phyloP scores from a whole-genome alignment of 345 rosid genomes.

The Toxicodendron radicans region DNA sequence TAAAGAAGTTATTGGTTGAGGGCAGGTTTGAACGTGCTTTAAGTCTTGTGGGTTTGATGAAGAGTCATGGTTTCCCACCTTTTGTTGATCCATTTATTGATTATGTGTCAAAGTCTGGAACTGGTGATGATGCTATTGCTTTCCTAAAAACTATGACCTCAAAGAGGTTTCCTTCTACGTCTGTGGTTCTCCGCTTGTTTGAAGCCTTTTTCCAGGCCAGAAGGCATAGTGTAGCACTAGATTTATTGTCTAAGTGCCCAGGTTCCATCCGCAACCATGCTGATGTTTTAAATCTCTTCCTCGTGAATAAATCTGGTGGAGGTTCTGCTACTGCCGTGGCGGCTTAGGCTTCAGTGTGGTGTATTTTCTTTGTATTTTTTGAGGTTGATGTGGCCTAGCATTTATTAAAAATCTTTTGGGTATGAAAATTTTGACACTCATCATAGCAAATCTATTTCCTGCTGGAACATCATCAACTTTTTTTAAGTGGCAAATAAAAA shows the following conservation, averaged over 20 bases:
- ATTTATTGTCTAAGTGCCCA: slow-evolving; percentile 70
- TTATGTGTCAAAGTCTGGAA: slow-evolving; percentile 68
- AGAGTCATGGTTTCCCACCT: slow-evolving; percentile 73
- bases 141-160: slow-evolving; percentile 68
- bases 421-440: slow-evolving; percentile 18
- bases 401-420: slow-evolving; percentile 22
- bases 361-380: slow-evolving; percentile 11
- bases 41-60: slow-evolving; percentile 65
- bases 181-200: slow-evolving; percentile 61
- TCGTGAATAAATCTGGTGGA: slow-evolving; percentile 43
- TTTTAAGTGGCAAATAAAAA: slow-evolving; percentile 22
- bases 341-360: slow-evolving; percentile 28
- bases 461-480: slow-evolving; percentile 13
- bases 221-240: slow-evolving; percentile 71
- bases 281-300: slow-evolving; percentile 80
- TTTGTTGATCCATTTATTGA: slow-evolving; percentile 64
- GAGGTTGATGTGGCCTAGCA: slow-evolving; percentile 19
- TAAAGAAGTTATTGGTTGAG: slow-evolving; percentile 56
- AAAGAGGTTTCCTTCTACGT: slow-evolving; percentile 66
- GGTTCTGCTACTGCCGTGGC: slow-evolving; percentile 27
- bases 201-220: slow-evolving; percentile 63
- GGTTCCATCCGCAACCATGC: slow-evolving; percentile 63
- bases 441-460: slow-evolving; percentile 13
- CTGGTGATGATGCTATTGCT: slow-evolving; percentile 56
- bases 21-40: slow-evolving; percentile 75